Evolutionary conservation across 2,329 filamentous ascomycete species (phyloP).

Genomic region (Trichophyton simii): DNA sequence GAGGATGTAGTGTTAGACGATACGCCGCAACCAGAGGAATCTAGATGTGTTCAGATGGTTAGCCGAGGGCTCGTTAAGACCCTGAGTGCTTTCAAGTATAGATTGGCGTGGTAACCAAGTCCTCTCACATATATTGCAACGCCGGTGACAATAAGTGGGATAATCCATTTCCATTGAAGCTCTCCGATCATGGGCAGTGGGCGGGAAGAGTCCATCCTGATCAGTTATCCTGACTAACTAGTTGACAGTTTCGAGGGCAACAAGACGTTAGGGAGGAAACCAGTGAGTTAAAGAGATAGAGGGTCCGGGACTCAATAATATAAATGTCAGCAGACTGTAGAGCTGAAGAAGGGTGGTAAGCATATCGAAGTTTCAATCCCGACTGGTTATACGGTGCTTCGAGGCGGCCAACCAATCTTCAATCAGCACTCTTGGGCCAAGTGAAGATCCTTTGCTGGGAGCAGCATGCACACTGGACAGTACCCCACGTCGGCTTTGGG

Average conservation of each 20-base stretch:
- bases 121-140: not conserved
- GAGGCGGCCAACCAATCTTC: not conserved
- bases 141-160: not conserved
- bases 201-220: not conserved
- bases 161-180: not conserved
- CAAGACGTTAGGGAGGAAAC: not conserved
- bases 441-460: too few relatives aligned
- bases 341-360: not conserved
- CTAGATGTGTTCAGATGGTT: not conserved
- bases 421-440: too few relatives aligned
- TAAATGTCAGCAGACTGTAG: not conserved
- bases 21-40: constrained; percentile 6
- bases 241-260: not conserved
- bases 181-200: not conserved
- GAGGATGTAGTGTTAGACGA: constrained; percentile 12
- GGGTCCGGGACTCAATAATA: not conserved
- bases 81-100: not conserved
- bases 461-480: too few relatives aligned
- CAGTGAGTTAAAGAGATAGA: not conserved
- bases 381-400: not conserved
- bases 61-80: not conserved
- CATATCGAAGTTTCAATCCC: not conserved
- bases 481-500: too few relatives aligned
- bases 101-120: not conserved
- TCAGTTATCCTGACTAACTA: not conserved